Percentiles rank a stretch among this genome's conserved stretches.
phyloP scores from a whole-genome alignment of 1,284 basidiomycete genomes.

The Puccinia coronata region DNA sequence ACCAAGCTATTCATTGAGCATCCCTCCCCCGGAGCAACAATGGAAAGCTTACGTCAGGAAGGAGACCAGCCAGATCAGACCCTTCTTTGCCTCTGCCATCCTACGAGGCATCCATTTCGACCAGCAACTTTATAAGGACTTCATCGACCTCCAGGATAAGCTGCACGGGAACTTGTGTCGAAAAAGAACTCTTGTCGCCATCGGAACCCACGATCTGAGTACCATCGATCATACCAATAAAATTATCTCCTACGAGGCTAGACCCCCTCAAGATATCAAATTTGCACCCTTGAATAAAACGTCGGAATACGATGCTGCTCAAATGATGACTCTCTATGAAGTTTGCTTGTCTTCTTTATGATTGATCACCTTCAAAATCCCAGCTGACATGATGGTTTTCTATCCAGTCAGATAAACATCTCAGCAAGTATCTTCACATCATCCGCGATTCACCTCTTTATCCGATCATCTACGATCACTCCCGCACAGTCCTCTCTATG shows the following conservation, averaged over 20 bases:
- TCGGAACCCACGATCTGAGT: slow-evolving; percentile 96
- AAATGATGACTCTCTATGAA: slow-evolving; percentile 88
- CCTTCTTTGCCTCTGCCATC: slow-evolving; percentile 85
- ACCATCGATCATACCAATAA: slow-evolving; percentile 82
- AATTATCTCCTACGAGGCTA: slow-evolving; percentile 72
- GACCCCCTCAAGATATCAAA: slow-evolving; percentile 82
- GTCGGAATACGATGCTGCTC: slow-evolving; percentile 73
- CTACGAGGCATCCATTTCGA: slow-evolving; percentile 87
- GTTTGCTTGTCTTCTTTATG: slow-evolving; percentile 60
- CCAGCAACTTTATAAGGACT: slow-evolving; percentile 84
- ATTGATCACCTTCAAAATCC: background rate
- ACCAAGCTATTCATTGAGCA: slow-evolving; percentile 72
- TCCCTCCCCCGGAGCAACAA: slow-evolving; percentile 66
- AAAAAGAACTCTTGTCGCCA: slow-evolving; percentile 85
- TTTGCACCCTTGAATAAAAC: slow-evolving; percentile 81
- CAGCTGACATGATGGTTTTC: background rate
- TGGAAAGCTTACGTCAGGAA: slow-evolving; percentile 51
- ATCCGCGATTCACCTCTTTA: slow-evolving; percentile 94
- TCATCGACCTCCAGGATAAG: slow-evolving; percentile 93
- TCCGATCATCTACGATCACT: slow-evolving; percentile 92
- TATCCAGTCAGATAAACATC: slow-evolving; percentile 80
- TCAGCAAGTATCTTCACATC: slow-evolving; percentile 84
- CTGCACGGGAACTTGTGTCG: slow-evolving; percentile 94
- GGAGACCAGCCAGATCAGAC: slow-evolving; percentile 78
- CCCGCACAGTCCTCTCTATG: slow-evolving; percentile 87